Base-by-base conservation (phyloP, 495 filamentous ascomycete genomes). In the Cairneyella variabilis region DNA sequence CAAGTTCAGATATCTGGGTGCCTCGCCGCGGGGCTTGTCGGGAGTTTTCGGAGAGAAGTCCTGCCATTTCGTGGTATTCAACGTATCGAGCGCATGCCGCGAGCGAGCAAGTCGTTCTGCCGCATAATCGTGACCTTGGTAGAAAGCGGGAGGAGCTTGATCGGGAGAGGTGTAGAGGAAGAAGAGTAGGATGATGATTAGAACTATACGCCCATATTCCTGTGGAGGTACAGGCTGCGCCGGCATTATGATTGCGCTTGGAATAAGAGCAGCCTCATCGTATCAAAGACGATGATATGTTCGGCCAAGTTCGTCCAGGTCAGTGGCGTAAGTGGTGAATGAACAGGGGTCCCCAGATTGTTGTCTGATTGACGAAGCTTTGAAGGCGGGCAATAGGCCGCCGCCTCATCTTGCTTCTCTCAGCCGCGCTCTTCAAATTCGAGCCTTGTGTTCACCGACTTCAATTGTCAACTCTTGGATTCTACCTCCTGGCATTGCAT, bases 31-130 rank as follows among this genome's bases (percentile, higher is more conserved):
- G 25, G 50, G 58, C 18, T 47, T 60, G 43, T 58, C 56, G 5
- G 67, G 64, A 21, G 64, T 59, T 36, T 56, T 50, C 28, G 84
- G 78, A 50, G 83, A 66, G 53, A 93, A 88, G 66, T 88, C 87
- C 50, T 83, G 82, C 78, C 90, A 93, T 55, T 71, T 70, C 17
- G 89, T 85, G 55, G 72, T 78, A 61, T 89, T 89, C 21, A 96
- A 71, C 26, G 89, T 65, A 28, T 71, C 69, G 45, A 90, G 77
- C 39, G 80, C 80, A 54, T 78, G 67, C 51, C 75, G 73, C 64
- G 90, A 70, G 28, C 67, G 71, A 7, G 61, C 62, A 10, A 75
- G 58, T 25, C 71, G 69, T 43, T 68, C 64, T 25, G 67, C 63
- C 26, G 66, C 63, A 32, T 70, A 53, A 17, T 69, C 61, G 12